Base-by-base conservation (phyloP, 805 yeast species). In the Saccharomycopsis sp. region DNA sequence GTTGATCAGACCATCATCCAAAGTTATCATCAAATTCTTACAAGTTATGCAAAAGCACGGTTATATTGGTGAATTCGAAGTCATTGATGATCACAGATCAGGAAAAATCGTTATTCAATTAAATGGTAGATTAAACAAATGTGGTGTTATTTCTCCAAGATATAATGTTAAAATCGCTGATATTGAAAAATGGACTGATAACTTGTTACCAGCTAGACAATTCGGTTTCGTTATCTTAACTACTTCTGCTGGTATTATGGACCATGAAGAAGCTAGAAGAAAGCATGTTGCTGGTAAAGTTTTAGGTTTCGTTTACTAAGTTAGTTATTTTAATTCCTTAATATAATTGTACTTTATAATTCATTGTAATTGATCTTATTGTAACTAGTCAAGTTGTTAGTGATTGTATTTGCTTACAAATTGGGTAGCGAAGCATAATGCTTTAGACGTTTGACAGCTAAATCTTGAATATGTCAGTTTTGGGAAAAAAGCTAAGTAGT, bases 231-330 rank as follows among this genome's bases (percentile, higher is more conserved):
- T 88, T 64, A 84, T 88, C 70, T 79, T 88, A 67, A 89, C 97
- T 72, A 88, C 97, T 60, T 89, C 96, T 61, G 96, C 96, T 60
- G 97, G 97, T 75, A 88, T 88, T 62, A 87, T 88, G 95, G 96
- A 89, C 79, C 97, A 88, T 77, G 96, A 89, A 78, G 96, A 88
- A 76, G 97, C 97, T 63, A 85, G 95, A 81, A 83, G 96, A 80
- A 89, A 88, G 84, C 96, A 88, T 76, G 96, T 88, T 59, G 86
- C 96, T 58, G 97, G 97, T 71, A 88, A 88, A 80, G 83, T 88
- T 71, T 82, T 88, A 65, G 97, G 96, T 66, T 88, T 85, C 76
- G 96, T 88, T 55, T 88, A 88, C 83, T 88, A 83, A 42, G 44
- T 18, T n/a, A n/a, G n/a, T n/a, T n/a, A n/a, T n/a, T n/a, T n/a